phyloP scores from a whole-genome alignment of 2,329 filamentous ascomycete species.

The Diaporthe caulivora region DNA sequence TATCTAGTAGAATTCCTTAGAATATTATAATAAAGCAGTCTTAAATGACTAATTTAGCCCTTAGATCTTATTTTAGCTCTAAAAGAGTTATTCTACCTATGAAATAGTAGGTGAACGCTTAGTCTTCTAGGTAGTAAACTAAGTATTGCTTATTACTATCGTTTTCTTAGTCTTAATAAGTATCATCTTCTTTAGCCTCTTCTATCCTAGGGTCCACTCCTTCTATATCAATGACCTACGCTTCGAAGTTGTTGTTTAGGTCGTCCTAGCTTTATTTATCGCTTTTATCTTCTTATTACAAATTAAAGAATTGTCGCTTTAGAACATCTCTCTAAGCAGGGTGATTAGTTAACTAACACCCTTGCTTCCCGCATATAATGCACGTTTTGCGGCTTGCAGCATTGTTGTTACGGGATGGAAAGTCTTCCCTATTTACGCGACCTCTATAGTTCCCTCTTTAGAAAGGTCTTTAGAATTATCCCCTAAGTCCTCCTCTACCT shows the following conservation, averaged over 20 bases:
- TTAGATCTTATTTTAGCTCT: neutral
- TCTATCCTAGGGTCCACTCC: neutral
- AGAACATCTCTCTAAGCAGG: neutral
- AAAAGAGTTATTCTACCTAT: neutral
- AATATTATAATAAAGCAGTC: neutral
- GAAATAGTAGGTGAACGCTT: neutral
- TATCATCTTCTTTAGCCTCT: neutral
- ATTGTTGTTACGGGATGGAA: neutral
- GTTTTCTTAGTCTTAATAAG: too few relatives aligned
- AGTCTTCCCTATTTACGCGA: too few relatives aligned
- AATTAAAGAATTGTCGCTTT: neutral
- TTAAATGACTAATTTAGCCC: neutral
- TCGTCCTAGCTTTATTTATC: neutral
- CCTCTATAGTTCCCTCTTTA: neutral
- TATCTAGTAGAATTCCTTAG: neutral
- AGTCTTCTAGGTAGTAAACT: neutral
- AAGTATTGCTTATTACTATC: neutral
- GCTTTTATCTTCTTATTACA: neutral
- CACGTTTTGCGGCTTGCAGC: neutral
- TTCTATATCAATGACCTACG: neutral
- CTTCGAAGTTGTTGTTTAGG: neutral
- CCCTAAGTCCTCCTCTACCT: neutral
- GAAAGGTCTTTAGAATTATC: neutral
- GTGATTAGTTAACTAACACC: neutral
- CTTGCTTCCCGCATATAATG: neutral